Evolutionary conservation across 1,284 basidiomycete genomes (phyloP).

Genomic region (Moniliophthora roreri): DNA sequence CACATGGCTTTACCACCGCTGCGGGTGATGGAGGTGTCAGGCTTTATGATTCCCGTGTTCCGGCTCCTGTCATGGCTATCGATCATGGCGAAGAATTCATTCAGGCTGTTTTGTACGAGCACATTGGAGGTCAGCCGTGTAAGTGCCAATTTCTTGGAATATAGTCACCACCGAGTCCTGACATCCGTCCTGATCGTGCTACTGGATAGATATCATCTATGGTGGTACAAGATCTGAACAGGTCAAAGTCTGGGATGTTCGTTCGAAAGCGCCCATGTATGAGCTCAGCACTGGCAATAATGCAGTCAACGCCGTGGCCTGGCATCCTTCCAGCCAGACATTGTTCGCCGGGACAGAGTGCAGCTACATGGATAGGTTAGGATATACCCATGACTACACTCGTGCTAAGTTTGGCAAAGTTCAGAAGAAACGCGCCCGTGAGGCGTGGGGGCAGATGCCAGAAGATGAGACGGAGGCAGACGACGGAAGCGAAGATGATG

Average conservation of each 20-base stretch:
- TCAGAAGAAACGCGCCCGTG: no score
- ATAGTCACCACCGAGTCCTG: neutral
- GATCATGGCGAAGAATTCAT: neutral
- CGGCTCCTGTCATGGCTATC: neutral
- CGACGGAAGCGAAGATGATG: no score
- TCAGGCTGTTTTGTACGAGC: neutral
- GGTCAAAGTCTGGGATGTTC: constrained; percentile 40
- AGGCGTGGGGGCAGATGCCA: no score
- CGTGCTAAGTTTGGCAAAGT: constrained; percentile 17
- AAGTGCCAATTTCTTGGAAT: neutral
- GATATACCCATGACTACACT: constrained; percentile 30
- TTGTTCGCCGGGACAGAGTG: constrained; percentile 38
- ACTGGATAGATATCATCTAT: constrained; percentile 33
- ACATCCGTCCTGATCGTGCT: neutral
- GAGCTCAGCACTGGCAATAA: constrained; percentile 44
- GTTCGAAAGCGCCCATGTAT: constrained; percentile 32
- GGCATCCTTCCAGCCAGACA: constrained; percentile 29
- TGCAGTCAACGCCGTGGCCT: constrained; percentile 30
- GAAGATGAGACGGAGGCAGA: no score
- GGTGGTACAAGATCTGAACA: constrained; percentile 26
- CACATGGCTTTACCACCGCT: neutral
- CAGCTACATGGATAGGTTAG: constrained; percentile 30
- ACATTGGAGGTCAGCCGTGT: neutral
- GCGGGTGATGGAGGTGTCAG: neutral
- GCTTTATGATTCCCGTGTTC: neutral